Base-by-base conservation (phyloP, 2,329 filamentous ascomycete genomes). In the Emericellopsis cladophorae region DNA sequence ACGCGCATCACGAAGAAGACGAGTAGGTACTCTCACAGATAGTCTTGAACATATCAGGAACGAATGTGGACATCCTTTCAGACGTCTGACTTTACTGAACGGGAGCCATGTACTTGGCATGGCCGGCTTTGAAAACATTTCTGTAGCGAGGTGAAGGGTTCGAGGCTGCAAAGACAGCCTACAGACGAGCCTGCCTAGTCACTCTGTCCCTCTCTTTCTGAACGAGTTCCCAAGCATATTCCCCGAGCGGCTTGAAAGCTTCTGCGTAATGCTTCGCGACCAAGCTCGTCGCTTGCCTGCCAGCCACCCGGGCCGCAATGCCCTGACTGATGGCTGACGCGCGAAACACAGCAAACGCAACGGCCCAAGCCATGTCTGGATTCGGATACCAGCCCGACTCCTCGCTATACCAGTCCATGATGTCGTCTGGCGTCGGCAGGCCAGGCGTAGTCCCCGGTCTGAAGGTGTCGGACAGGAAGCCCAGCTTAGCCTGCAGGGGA, bases 241-340 rank as follows among this genome's bases (percentile, higher is more conserved):
- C 33, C 2, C 40, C 40, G n/a, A 41, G 33, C 11, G 21, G 23
- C 40, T 36, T 36, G 32, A 41, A 41, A 4, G 34, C 14, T 2
- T 36, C 34, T 14, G 40, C 33, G 14, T 41, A 41, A 6, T 18
- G 18, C 40, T 31, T 41, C 3, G 40, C 40, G 32, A 36, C 23
- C 15, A 23, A 32, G 16, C 40, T 41, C 22, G 40, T 36, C 8
- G 40, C 40, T 33, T 41, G 40, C 22, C 21, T 31, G n/a, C 23
- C 36, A 7, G 33, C 40, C 32, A 41, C 40, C 40, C 40, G 7
- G n/a, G 40, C 40, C 22, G 40, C 33, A n/a, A 41, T 41, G 24
- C 40, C 40, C 40, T 41, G 40, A 7, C n/a, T n/a, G 15, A 41
- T 41, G 23, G 40, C 40, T 3, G 40, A n/a, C 5, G 34, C 16